Evolutionary conservation across 2,329 filamentous ascomycete genomes (phyloP).

Genomic region (Myriosclerotinia scirpicola): DNA sequence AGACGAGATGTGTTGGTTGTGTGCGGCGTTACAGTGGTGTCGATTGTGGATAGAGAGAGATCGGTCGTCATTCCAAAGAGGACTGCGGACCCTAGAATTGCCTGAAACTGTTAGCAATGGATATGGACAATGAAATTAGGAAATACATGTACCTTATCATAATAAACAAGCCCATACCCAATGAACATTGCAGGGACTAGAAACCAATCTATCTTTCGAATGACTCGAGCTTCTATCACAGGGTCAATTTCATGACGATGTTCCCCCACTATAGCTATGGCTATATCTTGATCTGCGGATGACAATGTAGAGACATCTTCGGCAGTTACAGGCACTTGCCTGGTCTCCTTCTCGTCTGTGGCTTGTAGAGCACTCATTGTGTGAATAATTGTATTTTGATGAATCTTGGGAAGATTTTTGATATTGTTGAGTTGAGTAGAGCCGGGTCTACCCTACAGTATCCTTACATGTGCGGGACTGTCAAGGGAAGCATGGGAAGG

Average conservation of each 20-base stretch:
- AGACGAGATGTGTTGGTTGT: slow-evolving; percentile 65
- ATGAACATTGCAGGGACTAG: slow-evolving; percentile 67
- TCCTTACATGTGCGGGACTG: background rate
- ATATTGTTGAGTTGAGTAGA: background rate
- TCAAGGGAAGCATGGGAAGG: background rate
- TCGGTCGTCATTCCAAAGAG: slow-evolving; percentile 77
- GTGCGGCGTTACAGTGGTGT: slow-evolving; percentile 50
- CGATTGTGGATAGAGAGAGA: slow-evolving; percentile 57
- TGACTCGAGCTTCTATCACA: slow-evolving; percentile 53
- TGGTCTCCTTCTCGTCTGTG: background rate
- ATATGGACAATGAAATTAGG: background rate
- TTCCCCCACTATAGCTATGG: slow-evolving; percentile 38
- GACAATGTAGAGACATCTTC: background rate
- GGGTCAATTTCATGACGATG: slow-evolving; percentile 47
- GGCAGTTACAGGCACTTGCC: background rate
- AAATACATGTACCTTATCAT: slow-evolving; percentile 57
- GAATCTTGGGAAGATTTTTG: background rate
- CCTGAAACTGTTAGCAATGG: slow-evolving; percentile 43
- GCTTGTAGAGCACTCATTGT: background rate
- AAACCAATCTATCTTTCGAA: slow-evolving; percentile 66
- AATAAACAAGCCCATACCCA: slow-evolving; percentile 67
- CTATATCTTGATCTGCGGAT: slow-evolving; percentile 30
- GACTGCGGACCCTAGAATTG: slow-evolving; percentile 70
- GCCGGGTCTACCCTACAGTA: background rate
- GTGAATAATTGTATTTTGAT: background rate